Evolutionary conservation across 164 flowering plant species (phyloP), one percentile per base, ranked within the genome.

Genomic region (Berberis thunbergii): DNA sequence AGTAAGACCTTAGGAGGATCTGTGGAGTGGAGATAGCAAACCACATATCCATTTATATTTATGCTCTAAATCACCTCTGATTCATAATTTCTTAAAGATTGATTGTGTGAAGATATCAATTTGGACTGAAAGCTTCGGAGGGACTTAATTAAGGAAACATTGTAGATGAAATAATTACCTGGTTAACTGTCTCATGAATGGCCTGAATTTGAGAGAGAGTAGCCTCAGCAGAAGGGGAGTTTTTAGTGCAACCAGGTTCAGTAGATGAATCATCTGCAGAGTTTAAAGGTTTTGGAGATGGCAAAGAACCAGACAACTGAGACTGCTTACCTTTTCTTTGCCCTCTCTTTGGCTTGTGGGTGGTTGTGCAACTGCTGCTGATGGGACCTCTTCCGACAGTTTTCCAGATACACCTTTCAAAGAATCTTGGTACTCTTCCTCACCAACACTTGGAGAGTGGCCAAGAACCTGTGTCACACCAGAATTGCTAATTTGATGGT

Each of bases 301-400:
- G 75, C 26, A 86, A 79, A 49, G 81, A 64, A 66, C 76, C 76
- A n/a, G 82, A 76, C 59, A 66, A 77, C 64, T 83, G 86, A 66
- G 83, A 65, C 64, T 67, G 76, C 74, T 79, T 84, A 5, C 80
- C 86, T 74, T 26, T 83, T 87, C 60, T 81, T 81, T 57, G 75
- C 86, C 69, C 83, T 90, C 61, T 77, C 83, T 70, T 81, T 87
- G 39, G 73, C 44, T 67, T 52, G 72, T 45, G 79, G 82, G 67
- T 9, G 77, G 45, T 54, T 72, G 84, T n/a, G 75, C 69, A 72
- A 68, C 71, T 49, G 70, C 57, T 4, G 67, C 9, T 2, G 73
- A 57, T 5, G 64, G 40, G 63, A 77, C 41, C 12, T 77, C 75
- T 45, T 83, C 86, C 7, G 69, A 54, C 68, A 61, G 74, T 68